phyloP scores from a whole-genome alignment of 192 early-diverging fungal species.

The Mortierella claussenii region DNA sequence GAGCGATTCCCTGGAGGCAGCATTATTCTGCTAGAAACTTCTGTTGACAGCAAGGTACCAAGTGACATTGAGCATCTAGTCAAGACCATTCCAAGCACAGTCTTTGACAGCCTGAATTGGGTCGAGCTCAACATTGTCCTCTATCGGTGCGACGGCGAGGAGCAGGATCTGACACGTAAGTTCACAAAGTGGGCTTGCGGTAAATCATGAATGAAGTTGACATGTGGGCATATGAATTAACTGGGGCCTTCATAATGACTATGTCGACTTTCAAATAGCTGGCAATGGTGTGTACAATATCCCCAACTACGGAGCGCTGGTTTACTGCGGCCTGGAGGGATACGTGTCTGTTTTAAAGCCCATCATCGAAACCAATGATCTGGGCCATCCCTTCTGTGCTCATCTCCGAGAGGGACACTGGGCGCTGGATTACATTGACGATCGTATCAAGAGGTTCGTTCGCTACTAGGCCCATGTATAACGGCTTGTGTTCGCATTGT shows the following conservation, averaged over 20 bases:
- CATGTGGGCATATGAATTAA: too few relatives aligned
- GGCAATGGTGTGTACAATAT: conserved; percentile 90
- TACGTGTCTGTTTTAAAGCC: conserved; percentile 84
- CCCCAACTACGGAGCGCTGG: conserved; percentile 82
- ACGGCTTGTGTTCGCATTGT: too few relatives aligned
- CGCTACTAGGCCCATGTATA: background rate
- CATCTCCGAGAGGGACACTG: conserved; percentile 92
- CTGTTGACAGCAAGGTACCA: conserved; percentile 62
- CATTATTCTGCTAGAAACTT: conserved; percentile 75
- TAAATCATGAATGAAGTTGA: too few relatives aligned
- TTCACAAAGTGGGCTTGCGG: background rate
- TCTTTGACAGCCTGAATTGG: conserved; percentile 67
- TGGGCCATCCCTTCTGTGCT: conserved; percentile 91
- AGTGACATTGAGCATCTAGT: conserved; percentile 67
- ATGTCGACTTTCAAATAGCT: conserved; percentile 17
- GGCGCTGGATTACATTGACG: conserved; percentile 89
- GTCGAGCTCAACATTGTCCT: conserved; percentile 88
- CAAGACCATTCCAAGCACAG: conserved; percentile 69
- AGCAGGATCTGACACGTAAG: conserved; percentile 79
- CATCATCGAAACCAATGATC: conserved; percentile 86
- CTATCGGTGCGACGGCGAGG: conserved; percentile 90
- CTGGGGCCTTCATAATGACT: too few relatives aligned
- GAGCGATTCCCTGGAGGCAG: conserved; percentile 87
- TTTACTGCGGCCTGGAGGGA: conserved; percentile 95
- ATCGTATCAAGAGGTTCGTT: conserved; percentile 68